Base-by-base conservation (phyloP, 2,329 filamentous ascomycete species). In the Fusarium siculi region DNA sequence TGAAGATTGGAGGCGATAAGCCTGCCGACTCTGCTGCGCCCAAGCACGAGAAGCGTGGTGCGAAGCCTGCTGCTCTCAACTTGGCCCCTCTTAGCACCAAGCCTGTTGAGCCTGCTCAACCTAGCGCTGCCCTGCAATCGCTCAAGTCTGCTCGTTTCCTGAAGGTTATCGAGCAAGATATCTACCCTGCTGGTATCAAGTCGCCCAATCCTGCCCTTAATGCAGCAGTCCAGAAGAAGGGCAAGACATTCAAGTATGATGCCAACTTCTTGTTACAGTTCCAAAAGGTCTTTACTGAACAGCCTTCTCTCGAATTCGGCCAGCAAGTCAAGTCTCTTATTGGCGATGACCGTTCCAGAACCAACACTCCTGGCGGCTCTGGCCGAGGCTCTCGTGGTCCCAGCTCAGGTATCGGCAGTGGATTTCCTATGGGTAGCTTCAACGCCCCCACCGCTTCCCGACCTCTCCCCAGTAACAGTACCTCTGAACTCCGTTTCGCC, bases 181-280 rank as follows among this genome's bases (percentile, higher is more conserved):
- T 92, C 44, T 99, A 99, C 81, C 96, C 96, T 21, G 85, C 90
- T 8, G 93, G 93, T 61, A 93, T 98, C 81, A 90, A 88, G 69
- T 97, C 95, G 32, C 96, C 96, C 12, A 98, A 98, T 84, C 94
- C 96, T 16, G 93, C 96, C 6, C 85, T 98, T 74, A 99, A 98
- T 82, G 86, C 89, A 44, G 93, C 93, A 21, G 93, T 94, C 34
- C 87, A 90, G 39, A 93, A 93, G 82, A 96, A 95, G 85, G 91
- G 90, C 68, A 93, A 91, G 82, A 92, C 91, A 46, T 97, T 97
- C 86, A 95, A 97, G 82, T 99, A 99, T 83, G 95, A 98, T 84
- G 93, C 95, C 78, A 92, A 93, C 77, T 99, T 99, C 87, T 86
- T 99, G 84, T 88, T 99, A 36, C 96, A 99, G 81, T 99, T 99